These are phyloP conservation scores for Zygotorulaspora chibaensis DNA, from an alignment of 805 yeast species.

Conservation along the genomic window DNA sequence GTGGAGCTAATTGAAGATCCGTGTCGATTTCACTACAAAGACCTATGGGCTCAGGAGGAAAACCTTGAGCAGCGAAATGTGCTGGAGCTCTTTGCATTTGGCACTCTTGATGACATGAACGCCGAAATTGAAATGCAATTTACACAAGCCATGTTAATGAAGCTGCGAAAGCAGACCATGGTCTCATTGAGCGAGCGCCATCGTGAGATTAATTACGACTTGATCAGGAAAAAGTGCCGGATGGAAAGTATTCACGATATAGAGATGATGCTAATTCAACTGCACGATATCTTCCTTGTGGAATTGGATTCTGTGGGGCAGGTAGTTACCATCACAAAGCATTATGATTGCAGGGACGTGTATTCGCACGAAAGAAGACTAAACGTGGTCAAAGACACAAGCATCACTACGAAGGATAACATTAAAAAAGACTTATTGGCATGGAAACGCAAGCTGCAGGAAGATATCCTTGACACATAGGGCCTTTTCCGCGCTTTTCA, in stretches of 20 bases:
- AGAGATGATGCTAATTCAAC: conserved; percentile 23
- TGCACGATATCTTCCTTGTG: conserved; percentile 19
- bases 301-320: conserved; percentile 24
- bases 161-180: conserved; percentile 24
- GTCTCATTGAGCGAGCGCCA: conserved; percentile 19
- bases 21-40: conserved; percentile 22
- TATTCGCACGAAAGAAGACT: conserved; percentile 10
- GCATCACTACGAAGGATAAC: neutral
- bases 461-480: conserved; percentile 3
- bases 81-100: conserved; percentile 30
- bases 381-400: conserved; percentile 3
- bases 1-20: conserved; percentile 20
- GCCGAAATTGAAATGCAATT: conserved; percentile 5
- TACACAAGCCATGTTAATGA: conserved; percentile 17
- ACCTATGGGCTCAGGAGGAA: conserved; percentile 22
- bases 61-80: conserved; percentile 5
- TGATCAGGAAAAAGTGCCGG: conserved; percentile 12
- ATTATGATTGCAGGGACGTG: conserved; percentile 28
- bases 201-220: conserved; percentile 17
- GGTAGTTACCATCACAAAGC: conserved; percentile 10
- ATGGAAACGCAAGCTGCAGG: conserved; percentile 6
- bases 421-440: conserved; percentile 3
- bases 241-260: conserved; percentile 12
- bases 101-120: conserved; percentile 19
- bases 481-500: neutral